phyloP scores from a whole-genome alignment of 2,329 filamentous ascomycete species.

The Calonectria pteridis region DNA sequence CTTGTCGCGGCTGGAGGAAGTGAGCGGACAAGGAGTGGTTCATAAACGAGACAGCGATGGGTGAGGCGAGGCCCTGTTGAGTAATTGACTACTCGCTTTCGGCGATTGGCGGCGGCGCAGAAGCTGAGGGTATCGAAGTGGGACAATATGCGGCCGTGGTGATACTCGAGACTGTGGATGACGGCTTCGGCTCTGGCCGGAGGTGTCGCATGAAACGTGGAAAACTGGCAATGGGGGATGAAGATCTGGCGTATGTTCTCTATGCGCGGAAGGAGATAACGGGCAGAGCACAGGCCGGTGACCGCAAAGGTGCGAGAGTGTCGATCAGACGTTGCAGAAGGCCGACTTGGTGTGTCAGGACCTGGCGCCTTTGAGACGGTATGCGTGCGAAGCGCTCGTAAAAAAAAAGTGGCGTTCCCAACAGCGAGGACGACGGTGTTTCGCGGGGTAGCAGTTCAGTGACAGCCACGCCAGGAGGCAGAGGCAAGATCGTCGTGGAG shows the following conservation, averaged over 20 bases:
- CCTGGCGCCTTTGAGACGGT: background rate
- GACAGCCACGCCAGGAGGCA: background rate
- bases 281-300: slow-evolving; percentile 35
- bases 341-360: slow-evolving; percentile 20
- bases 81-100: background rate
- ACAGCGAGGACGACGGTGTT: slow-evolving; percentile 36
- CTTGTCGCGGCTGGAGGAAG: slow-evolving; percentile 31
- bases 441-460: slow-evolving; percentile 32
- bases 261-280: slow-evolving; percentile 29
- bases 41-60: slow-evolving; percentile 35
- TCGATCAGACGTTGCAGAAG: slow-evolving; percentile 45
- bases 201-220: slow-evolving; percentile 23
- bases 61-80: background rate
- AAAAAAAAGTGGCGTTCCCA: background rate
- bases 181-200: slow-evolving; percentile 21
- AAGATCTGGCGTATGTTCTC: background rate
- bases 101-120: background rate
- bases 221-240: slow-evolving; percentile 4
- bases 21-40: slow-evolving; percentile 30
- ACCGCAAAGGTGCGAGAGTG: slow-evolving; percentile 28
- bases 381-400: slow-evolving; percentile 34
- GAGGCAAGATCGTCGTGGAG: background rate
- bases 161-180: slow-evolving; percentile 14
- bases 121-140: background rate
- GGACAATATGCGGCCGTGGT: slow-evolving; percentile 17